Percentiles rank a stretch among this genome's conserved stretches.
These are phyloP conservation scores for Trichoderma atroviride DNA, from an alignment of 2,329 filamentous ascomycete species.

Conservation along the genomic window DNA sequence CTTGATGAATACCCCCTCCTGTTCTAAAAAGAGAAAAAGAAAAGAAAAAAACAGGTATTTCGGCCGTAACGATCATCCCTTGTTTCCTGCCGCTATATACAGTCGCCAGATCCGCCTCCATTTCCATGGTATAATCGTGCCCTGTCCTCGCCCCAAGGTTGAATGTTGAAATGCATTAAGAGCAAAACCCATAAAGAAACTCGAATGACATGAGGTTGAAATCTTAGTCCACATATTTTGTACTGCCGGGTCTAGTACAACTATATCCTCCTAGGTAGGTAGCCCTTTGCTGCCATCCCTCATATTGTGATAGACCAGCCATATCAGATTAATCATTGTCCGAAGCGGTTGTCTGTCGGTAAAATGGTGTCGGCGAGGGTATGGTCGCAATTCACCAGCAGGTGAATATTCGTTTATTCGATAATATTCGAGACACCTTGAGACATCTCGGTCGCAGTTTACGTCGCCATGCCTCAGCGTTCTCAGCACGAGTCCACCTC, in stretches of 20 bases:
- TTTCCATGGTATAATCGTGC: slow-evolving; percentile 1
- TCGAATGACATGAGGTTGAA: not conserved
- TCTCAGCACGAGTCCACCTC: not conserved
- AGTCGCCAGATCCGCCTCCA: not conserved
- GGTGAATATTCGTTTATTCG: not conserved
- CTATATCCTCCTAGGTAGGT: not conserved
- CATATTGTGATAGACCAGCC: not conserved
- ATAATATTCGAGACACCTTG: not conserved
- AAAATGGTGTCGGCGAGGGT: not conserved
- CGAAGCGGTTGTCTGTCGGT: not conserved
- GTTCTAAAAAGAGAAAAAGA: not conserved
- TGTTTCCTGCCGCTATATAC: not conserved
- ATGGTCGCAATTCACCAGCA: not conserved
- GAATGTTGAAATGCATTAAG: slow-evolving; percentile 1
- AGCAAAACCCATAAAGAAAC: not conserved
- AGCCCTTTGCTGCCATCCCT: not conserved
- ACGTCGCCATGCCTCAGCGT: too few relatives aligned
- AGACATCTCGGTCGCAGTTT: not conserved
- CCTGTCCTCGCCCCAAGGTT: not conserved
- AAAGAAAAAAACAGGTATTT: not conserved
- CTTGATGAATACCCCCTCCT: not conserved
- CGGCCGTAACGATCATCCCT: slow-evolving; percentile 16
- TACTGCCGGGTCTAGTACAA: not conserved
- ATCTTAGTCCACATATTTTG: not conserved
- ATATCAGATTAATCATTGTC: not conserved